A percentile compares a stretch with the other conserved stretches of the same genome.
Conservation (phyloP, 371 early-diverging fungal genomes). For the Nosema muscidifuracis region DNA sequence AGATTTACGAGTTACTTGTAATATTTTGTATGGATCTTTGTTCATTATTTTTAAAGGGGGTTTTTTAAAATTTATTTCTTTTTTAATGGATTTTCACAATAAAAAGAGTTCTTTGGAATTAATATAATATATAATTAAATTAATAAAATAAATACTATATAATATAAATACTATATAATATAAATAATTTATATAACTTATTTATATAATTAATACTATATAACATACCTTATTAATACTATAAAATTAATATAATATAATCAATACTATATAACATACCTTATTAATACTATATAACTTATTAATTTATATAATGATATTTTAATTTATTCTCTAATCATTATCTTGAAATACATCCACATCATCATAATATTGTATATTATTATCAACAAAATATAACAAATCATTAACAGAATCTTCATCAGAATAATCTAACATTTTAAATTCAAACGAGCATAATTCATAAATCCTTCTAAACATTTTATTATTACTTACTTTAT, state of each 20-base stretch:
- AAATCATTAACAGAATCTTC: conserved; percentile 80
- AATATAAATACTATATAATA: too few relatives aligned
- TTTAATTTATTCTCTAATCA: not conserved
- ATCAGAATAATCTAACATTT: conserved; percentile 81
- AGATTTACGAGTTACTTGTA: conserved; percentile 74
- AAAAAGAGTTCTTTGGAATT: not conserved
- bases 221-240: too few relatives aligned
- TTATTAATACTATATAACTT: too few relatives aligned
- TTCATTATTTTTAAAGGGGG: conserved; percentile 12
- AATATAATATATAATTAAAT: not conserved
- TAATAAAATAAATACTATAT: not conserved
- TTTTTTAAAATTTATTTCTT: not conserved
- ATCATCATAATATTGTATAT: conserved; percentile 90
- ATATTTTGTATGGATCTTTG: conserved; percentile 68
- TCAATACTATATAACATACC: too few relatives aligned
- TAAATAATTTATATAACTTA: too few relatives aligned
- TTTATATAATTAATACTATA: too few relatives aligned
- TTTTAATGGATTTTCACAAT: not conserved
- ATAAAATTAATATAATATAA: too few relatives aligned
- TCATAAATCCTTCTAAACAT: not conserved
- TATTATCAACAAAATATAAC: conserved; percentile 77
- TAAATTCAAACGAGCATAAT: conserved; percentile 68
- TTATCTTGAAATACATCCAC: conserved; percentile 64
- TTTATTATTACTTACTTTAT: conserved; percentile 55
- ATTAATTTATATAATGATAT: too few relatives aligned